Evolutionary conservation across 192 early-diverging fungal species (phyloP).

Genomic region (Linnemannia elongata): DNA sequence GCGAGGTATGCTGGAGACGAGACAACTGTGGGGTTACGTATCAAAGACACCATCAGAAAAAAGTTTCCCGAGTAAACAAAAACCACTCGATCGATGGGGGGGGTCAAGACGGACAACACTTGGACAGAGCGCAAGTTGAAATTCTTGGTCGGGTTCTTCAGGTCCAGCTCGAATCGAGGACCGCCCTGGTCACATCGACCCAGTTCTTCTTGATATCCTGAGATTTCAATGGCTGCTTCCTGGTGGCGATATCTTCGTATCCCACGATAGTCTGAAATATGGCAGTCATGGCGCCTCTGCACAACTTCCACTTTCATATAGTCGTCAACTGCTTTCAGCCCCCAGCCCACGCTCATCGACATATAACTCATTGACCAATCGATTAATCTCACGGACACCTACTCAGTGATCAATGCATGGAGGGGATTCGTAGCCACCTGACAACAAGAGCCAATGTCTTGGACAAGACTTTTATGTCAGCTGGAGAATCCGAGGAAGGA

Average conservation of each 20-base stretch:
- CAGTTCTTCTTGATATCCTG: conserved; percentile 20
- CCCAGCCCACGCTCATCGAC: conserved; percentile 7
- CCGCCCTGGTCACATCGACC: conserved; percentile 42
- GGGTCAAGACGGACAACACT: conserved; percentile 35
- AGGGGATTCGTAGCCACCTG: background rate
- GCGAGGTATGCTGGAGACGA: background rate
- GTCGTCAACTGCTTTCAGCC: conserved; percentile 41
- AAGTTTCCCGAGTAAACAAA: conserved; percentile 6
- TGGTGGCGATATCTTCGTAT: background rate
- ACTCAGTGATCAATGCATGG: background rate
- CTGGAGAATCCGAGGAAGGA: conserved; percentile 11
- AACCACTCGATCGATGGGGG: conserved; percentile 59
- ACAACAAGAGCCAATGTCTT: conserved; percentile 12
- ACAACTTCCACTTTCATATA: conserved; percentile 61
- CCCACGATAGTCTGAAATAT: conserved; percentile 46
- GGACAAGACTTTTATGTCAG: conserved; percentile 17
- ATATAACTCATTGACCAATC: background rate
- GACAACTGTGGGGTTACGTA: too few relatives aligned
- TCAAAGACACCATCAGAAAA: conserved; percentile 4
- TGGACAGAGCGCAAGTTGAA: conserved; percentile 57
- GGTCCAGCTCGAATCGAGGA: conserved; percentile 64
- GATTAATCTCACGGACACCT: background rate
- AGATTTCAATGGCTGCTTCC: background rate
- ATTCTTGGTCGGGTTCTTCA: conserved; percentile 54
- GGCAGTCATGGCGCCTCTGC: conserved; percentile 52